Evolutionary conservation across 306 rosid species (phyloP), one percentile per base, ranked within the genome.

Genomic region (Chamaecrista fasciculata): DNA sequence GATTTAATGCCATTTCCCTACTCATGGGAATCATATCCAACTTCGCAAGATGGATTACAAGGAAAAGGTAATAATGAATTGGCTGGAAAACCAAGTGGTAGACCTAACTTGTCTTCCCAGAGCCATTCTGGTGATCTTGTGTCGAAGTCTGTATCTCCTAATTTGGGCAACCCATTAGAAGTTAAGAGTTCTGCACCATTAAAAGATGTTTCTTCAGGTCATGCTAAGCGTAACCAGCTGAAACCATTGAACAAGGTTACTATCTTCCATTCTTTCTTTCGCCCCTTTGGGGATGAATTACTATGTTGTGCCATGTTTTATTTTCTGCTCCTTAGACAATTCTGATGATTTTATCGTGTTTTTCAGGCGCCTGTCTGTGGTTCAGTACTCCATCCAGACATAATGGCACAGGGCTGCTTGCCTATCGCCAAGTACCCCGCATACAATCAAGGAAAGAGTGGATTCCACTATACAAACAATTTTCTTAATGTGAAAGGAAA

Each of bases 191-290:
- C 84, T 6, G 12, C 56, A 2, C 50, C 79, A 11, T 48, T 82
- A 1, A 48, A 76, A 44, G 91, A 84, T 39, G 83, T 82, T 50
- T 53, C 81, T 25, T 57, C 87, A n/a, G 82, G 87, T 55, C 80
- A 76, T 67, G 81, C 51, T 56, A 81, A 75, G 71, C 63, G 52
- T 19, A 87, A 66, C 74, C 91, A 75, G 76, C 79, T 72, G 57
- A 87, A 84, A 51, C 80, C 85, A 64, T 69, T 74, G 46, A 87
- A 84, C 75, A 84, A 86, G 91, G 96, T 86, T 76, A 48, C 28
- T 28, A 0, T n/a, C n/a, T n/a, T n/a, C n/a, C n/a, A n/a, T n/a
- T n/a, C n/a, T n/a, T n/a, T n/a, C n/a, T n/a, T n/a, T n/a, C n/a
- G n/a, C n/a, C n/a, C n/a, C n/a, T n/a, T n/a, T n/a, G n/a, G n/a